Evolutionary conservation across 164 flowering plant genomes (phyloP).

Genomic region (Kingdonia uniflora): DNA sequence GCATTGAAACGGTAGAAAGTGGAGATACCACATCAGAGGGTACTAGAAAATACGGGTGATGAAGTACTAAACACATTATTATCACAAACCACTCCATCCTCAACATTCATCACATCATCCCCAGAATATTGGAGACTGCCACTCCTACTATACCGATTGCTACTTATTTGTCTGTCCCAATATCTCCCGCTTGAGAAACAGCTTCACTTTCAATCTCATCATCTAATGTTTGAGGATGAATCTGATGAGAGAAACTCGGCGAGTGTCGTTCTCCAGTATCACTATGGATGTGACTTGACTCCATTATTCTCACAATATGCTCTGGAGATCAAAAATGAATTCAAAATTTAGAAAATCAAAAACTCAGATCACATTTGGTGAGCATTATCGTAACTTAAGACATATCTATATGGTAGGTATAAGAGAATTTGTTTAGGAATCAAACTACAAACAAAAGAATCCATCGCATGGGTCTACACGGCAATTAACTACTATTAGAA

Average conservation of each 20-base stretch:
- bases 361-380: no score
- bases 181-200: constrained; percentile 75
- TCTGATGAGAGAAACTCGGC: constrained; percentile 14
- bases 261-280: constrained; percentile 37
- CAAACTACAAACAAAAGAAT: no score
- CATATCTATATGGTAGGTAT: no score
- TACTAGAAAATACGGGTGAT: constrained; percentile 9
- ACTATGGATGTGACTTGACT: neutral
- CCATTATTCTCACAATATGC: no score
- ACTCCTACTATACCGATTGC: constrained; percentile 31
- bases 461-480: no score
- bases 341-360: no score
- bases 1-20: constrained; percentile 18
- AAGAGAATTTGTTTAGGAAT: no score
- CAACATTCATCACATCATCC: constrained; percentile 14
- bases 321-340: no score
- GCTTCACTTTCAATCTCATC: constrained; percentile 35
- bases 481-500: no score
- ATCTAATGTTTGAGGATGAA: constrained; percentile 10
- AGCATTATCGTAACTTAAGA: no score
- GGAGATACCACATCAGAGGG: constrained; percentile 21
- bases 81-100: constrained; percentile 18
- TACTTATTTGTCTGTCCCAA: constrained; percentile 56
- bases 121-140: constrained; percentile 22
- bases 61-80: neutral